Evolutionary conservation across 192 early-diverging fungal species (phyloP).

Genomic region (Chytriomyces hyalinus): DNA sequence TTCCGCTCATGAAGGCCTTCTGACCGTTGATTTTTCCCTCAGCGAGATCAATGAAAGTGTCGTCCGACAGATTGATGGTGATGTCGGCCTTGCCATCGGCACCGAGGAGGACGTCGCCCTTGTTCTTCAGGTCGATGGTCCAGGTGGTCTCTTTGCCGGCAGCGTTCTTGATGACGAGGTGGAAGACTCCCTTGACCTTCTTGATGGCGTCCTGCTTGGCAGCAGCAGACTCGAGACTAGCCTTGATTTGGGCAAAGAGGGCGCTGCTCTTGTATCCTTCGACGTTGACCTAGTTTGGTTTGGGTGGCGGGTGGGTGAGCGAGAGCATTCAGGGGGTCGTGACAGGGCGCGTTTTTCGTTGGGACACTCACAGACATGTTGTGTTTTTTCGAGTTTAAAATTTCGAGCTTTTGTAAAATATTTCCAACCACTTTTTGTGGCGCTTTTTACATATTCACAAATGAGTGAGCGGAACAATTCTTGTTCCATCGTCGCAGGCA

Average conservation of each 20-base stretch:
- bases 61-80: conserved; percentile 44
- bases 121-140: conserved; percentile 56
- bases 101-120: conserved; percentile 44
- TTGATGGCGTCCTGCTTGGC: conserved; percentile 68
- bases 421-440: too few species aligned
- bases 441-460: too few species aligned
- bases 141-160: conserved; percentile 47
- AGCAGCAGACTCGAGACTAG: conserved; percentile 60
- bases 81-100: conserved; percentile 51
- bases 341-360: not conserved
- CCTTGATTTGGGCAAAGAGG: conserved; percentile 75
- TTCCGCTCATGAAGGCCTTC: conserved; percentile 56
- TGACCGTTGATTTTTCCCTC: conserved; percentile 56
- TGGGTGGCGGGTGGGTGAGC: not conserved
- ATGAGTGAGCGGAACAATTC: too few species aligned
- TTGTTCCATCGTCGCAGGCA: too few species aligned
- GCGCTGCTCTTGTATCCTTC: conserved; percentile 78
- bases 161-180: conserved; percentile 48
- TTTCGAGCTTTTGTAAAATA: too few species aligned
- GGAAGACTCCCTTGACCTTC: conserved; percentile 60
- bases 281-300: conserved; percentile 50
- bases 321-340: not conserved
- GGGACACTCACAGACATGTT: not conserved
- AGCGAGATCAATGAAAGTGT: conserved; percentile 51
- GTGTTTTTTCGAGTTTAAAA: not conserved